These are phyloP conservation scores for Trebouxia sp. DNA, from an alignment of 139 green algal species.

Conservation along the genomic window DNA sequence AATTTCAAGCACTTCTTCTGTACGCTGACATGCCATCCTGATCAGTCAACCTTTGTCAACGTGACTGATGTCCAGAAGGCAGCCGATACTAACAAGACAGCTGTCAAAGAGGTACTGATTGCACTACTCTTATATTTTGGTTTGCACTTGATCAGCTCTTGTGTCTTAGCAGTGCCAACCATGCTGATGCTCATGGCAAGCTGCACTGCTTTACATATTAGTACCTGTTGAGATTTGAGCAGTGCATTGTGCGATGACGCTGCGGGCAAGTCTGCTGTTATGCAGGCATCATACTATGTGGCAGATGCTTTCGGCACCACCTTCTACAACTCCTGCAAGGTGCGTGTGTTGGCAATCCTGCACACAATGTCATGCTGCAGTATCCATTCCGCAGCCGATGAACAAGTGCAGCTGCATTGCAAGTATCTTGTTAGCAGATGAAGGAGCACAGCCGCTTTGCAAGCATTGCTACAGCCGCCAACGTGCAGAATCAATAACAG, in stretches of 20 bases:
- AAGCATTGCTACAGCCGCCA: too few relatives aligned
- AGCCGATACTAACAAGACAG: slow-evolving; percentile 43
- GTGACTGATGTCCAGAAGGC: slow-evolving; percentile 67
- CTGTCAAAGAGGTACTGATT: slow-evolving; percentile 46
- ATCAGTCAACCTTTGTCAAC: slow-evolving; percentile 85
- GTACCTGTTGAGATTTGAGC: too few relatives aligned
- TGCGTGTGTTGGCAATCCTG: neutral
- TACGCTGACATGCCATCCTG: slow-evolving; percentile 69
- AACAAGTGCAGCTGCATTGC: neutral
- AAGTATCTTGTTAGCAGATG: neutral
- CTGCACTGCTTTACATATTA: too few relatives aligned
- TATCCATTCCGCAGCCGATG: too few relatives aligned
- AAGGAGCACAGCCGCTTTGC: too few relatives aligned
- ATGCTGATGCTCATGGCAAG: too few relatives aligned
- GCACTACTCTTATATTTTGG: neutral
- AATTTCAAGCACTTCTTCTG: slow-evolving; percentile 94
- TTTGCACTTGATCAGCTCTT: slow-evolving; percentile 8
- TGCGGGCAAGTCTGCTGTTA: too few relatives aligned
- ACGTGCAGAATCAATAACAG: too few relatives aligned
- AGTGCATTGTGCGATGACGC: too few relatives aligned
- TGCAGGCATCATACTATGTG: slow-evolving; percentile 66
- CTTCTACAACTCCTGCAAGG: slow-evolving; percentile 84
- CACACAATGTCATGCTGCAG: neutral
- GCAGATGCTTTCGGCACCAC: slow-evolving; percentile 48
- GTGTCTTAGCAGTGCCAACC: too few relatives aligned